phyloP scores from a whole-genome alignment of 805 yeast genomes.

The Metschnikowia henanensis region DNA sequence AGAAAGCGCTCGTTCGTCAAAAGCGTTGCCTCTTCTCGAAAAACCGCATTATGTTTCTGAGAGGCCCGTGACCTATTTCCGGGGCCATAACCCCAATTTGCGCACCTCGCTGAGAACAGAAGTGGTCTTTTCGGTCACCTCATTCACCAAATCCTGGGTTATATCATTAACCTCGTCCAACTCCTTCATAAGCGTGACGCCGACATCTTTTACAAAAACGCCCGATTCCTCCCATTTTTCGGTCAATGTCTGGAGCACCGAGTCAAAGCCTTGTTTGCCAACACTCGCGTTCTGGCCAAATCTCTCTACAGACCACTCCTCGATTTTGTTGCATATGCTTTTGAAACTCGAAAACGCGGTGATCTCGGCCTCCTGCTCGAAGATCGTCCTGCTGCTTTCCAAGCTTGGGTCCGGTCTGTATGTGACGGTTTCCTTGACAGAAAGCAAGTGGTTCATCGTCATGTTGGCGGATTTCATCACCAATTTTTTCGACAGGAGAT shows the following conservation, averaged over 20 bases:
- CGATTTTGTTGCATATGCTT: constrained; percentile 75
- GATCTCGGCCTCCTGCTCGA: constrained; percentile 83
- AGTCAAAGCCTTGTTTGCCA: constrained; percentile 85
- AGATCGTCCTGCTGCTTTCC: constrained; percentile 54
- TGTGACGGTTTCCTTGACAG: constrained; percentile 84
- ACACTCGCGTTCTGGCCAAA: constrained; percentile 83
- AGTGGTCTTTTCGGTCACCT: constrained; percentile 18
- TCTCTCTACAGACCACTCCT: constrained; percentile 89
- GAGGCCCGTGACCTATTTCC: constrained; percentile 9
- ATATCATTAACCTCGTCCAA: constrained; percentile 25
- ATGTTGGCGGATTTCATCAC: constrained; percentile 84
- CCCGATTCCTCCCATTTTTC: constrained; percentile 45
- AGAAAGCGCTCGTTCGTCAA: too few relatives aligned
- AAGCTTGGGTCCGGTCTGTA: constrained; percentile 67
- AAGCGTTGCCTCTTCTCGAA: too few relatives aligned
- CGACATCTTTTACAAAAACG: constrained; percentile 34
- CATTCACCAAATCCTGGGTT: constrained; percentile 19
- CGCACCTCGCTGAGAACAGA: constrained; percentile 20
- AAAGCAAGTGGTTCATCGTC: constrained; percentile 72
- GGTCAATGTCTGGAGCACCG: constrained; percentile 58
- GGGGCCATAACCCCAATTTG: constrained; percentile 19
- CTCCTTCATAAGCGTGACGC: constrained; percentile 27
- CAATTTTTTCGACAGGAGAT: constrained; percentile 59
- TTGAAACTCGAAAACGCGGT: constrained; percentile 77
- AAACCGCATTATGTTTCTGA: too few relatives aligned